A percentile compares a stretch with the other conserved stretches of the same genome.
Conservation (phyloP, 2,329 filamentous ascomycete genomes). For the Ascochyta pisi region DNA sequence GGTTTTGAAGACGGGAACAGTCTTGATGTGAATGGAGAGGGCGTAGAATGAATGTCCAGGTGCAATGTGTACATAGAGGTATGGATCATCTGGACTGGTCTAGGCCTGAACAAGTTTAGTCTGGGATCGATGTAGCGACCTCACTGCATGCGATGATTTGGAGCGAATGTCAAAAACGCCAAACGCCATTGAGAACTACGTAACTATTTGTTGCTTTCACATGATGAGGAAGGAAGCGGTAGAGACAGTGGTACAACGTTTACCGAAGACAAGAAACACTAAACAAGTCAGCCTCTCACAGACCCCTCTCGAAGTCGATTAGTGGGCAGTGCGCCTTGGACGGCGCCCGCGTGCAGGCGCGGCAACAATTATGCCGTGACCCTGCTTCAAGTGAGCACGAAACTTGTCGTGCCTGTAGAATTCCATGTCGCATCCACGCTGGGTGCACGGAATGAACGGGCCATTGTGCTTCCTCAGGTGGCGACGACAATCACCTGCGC, state of each 20-base stretch:
- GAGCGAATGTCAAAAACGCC: background rate
- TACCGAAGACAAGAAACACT: background rate
- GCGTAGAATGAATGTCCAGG: background rate
- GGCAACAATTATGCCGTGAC: background rate
- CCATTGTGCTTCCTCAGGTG: slow-evolving; percentile 24
- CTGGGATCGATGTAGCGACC: background rate
- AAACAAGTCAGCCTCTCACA: background rate
- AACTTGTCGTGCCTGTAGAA: slow-evolving; percentile 30
- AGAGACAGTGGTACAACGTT: no score
- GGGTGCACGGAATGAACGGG: slow-evolving; percentile 6
- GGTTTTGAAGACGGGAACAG: no score
- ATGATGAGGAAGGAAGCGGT: no score
- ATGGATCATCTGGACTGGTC: no score
- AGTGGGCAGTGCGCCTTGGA: background rate
- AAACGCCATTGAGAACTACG: background rate
- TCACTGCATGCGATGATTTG: background rate
- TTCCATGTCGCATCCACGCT: slow-evolving; percentile 16
- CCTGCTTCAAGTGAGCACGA: slow-evolving; percentile 18
- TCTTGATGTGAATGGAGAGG: background rate
- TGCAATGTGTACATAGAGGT: background rate
- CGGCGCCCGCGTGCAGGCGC: background rate
- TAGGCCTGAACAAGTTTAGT: background rate
- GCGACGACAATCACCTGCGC: slow-evolving; percentile 23
- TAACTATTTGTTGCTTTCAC: background rate
- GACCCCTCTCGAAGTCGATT: background rate